phyloP scores from a whole-genome alignment of 305 asterid genomes.

The Solanum chacoense region DNA sequence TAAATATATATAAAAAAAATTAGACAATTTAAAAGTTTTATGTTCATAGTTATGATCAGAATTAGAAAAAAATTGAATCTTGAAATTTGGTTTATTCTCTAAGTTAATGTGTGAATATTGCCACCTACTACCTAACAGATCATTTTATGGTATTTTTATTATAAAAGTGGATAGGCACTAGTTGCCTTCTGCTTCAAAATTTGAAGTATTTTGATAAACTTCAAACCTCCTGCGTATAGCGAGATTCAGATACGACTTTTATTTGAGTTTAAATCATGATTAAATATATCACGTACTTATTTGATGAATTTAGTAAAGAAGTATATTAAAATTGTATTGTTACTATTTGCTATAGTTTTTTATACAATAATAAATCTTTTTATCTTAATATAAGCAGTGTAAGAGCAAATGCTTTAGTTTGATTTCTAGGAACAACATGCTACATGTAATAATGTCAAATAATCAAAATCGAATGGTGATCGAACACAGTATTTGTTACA shows the following conservation, averaged over 20 bases:
- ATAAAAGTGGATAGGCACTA: background rate
- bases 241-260: accelerated
- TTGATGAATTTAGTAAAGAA: background rate
- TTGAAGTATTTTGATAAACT: background rate
- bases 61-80: background rate
- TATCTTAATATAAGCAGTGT: background rate
- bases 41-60: background rate
- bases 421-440: background rate
- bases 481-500: background rate
- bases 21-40: background rate
- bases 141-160: background rate
- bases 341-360: background rate
- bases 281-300: background rate
- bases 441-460: background rate
- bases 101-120: background rate
- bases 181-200: background rate
- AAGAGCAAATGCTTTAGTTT: background rate
- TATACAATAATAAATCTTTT: background rate
- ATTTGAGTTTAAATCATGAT: background rate
- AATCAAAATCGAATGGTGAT: background rate
- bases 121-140: background rate
- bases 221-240: background rate
- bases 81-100: background rate
- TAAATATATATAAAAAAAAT: too few species aligned
- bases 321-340: background rate